Conservation (phyloP, 352 stramenopile species). For the Phytophthora megakarya region DNA sequence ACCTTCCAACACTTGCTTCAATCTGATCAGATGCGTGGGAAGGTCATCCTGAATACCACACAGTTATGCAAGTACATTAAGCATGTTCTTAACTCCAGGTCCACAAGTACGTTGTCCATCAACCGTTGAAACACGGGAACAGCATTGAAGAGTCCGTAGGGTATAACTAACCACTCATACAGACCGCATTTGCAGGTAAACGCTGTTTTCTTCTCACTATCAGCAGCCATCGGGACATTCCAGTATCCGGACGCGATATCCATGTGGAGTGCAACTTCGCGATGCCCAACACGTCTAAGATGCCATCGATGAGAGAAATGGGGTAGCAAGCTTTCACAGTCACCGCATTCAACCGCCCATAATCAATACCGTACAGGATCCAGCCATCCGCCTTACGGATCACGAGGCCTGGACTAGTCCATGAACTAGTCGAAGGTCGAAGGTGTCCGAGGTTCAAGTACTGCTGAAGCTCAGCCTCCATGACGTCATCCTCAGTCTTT, state of each 20-base stretch:
- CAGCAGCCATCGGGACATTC: neutral
- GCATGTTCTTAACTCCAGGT: constrained; percentile 7
- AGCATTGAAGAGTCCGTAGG: constrained; percentile 2
- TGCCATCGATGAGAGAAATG: neutral
- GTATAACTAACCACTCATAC: constrained; percentile 8
- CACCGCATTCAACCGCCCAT: neutral
- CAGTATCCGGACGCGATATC: no score
- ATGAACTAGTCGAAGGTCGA: no score
- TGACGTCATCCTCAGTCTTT: no score
- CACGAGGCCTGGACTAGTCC: no score
- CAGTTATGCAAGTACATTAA: constrained; percentile 1
- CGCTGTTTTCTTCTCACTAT: neutral
- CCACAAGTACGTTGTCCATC: constrained; percentile 3
- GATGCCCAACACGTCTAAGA: neutral
- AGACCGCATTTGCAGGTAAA: neutral
- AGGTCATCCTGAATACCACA: constrained; percentile 7
- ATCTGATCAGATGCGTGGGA: neutral
- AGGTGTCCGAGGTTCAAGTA: no score
- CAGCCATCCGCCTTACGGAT: no score
- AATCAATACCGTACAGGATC: neutral
- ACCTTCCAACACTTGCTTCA: constrained; percentile 1
- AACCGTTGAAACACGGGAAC: neutral
- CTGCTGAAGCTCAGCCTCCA: no score
- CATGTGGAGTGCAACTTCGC: neutral
- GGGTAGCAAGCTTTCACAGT: neutral